Conservation (phyloP, 2,329 filamentous ascomycete species). For the Colletotrichum sp. region DNA sequence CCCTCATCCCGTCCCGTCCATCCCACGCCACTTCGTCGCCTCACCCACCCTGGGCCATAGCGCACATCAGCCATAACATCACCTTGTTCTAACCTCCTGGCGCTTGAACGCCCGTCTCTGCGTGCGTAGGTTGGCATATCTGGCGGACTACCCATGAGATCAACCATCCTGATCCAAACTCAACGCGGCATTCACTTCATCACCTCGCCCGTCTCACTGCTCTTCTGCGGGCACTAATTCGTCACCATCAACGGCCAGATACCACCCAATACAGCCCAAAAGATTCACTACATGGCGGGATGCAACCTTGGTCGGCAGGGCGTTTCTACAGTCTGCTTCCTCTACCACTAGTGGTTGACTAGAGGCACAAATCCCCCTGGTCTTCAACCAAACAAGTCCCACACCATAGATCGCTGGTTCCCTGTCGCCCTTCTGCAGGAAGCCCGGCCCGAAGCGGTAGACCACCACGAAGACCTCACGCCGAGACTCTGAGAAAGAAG, state of each 20-base stretch:
- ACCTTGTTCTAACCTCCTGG: background rate
- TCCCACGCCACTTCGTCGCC: background rate
- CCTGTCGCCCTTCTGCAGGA: background rate
- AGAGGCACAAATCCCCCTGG: background rate
- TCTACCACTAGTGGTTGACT: background rate
- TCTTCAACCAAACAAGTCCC: background rate
- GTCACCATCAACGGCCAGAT: background rate
- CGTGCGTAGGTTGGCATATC: background rate
- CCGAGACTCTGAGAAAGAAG: background rate
- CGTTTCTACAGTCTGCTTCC: background rate
- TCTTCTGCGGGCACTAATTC: background rate
- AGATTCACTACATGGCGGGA: background rate
- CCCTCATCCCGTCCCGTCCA: background rate
- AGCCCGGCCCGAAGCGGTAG: conserved; percentile 2
- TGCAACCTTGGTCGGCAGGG: background rate
- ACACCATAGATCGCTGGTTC: background rate
- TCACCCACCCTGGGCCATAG: background rate
- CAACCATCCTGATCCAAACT: background rate
- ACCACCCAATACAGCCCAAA: background rate
- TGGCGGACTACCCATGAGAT: background rate
- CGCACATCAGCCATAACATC: background rate
- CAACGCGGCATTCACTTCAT: conserved; percentile 1
- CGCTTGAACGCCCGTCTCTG: background rate
- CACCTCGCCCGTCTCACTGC: background rate
- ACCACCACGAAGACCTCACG: background rate